A percentile compares a stretch with the other conserved stretches of the same genome.
Conservation (phyloP, 352 stramenopile genomes). For the Globisporangium mamillatum region DNA sequence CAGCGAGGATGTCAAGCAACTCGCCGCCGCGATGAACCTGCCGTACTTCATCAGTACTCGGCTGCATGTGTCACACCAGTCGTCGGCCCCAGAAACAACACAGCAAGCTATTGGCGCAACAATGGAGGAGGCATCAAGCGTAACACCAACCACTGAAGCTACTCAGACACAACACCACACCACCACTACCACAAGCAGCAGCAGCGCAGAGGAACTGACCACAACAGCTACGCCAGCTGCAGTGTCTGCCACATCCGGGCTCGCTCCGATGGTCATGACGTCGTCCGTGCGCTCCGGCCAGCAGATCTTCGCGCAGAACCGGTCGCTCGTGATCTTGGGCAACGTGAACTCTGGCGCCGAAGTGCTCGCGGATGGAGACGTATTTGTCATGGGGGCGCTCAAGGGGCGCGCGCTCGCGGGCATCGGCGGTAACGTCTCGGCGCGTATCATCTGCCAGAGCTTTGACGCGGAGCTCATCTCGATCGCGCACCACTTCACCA, state of each 20-base stretch:
- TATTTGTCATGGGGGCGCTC: slow-evolving; percentile 77
- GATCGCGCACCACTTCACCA: slow-evolving; percentile 89
- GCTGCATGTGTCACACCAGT: slow-evolving; percentile 27
- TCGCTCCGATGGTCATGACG: slow-evolving; percentile 63
- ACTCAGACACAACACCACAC: background rate
- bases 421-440: slow-evolving; percentile 69
- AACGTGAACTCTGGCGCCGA: slow-evolving; percentile 87
- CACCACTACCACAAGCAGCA: background rate
- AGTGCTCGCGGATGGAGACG: slow-evolving; percentile 84
- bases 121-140: background rate
- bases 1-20: slow-evolving; percentile 81
- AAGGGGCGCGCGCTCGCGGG: slow-evolving; percentile 85
- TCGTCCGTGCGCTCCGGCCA: slow-evolving; percentile 82
- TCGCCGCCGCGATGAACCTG: slow-evolving; percentile 54
- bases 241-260: background rate
- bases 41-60: slow-evolving; percentile 79
- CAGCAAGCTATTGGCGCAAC: background rate
- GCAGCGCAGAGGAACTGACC: background rate
- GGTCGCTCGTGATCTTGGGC: slow-evolving; percentile 79
- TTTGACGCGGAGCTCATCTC: slow-evolving; percentile 90
- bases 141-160: background rate
- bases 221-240: background rate
- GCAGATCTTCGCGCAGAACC: slow-evolving; percentile 83
- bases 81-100: slow-evolving; percentile 15
- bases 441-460: slow-evolving; percentile 67